Evolutionary conservation across 2,329 filamentous ascomycete species (phyloP).

Genomic region (Epichloe aotearoae): DNA sequence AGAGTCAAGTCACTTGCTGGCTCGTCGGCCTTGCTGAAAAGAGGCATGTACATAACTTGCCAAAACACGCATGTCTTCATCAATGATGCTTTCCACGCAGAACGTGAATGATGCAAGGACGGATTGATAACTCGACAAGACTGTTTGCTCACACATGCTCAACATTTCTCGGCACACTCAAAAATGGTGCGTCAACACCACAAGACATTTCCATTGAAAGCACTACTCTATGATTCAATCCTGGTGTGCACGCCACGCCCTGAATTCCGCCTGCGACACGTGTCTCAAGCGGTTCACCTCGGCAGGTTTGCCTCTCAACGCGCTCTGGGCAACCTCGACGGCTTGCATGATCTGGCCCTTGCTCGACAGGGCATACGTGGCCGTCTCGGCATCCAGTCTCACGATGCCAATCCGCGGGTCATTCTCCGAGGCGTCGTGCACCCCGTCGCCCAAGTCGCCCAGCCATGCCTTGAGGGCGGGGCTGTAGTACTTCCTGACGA

Average conservation of each 20-base stretch:
- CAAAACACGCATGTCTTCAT: no score
- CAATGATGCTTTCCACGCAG: no score
- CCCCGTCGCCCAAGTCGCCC: conserved; percentile 71
- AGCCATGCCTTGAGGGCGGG: conserved; percentile 69
- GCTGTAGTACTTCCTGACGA: conserved; percentile 64
- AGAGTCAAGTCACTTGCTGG: no score
- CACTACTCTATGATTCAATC: background rate
- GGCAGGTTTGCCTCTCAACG: conserved; percentile 58
- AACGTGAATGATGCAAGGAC: no score
- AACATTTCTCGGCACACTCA: background rate
- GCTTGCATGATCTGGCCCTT: conserved; percentile 51
- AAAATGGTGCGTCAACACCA: background rate
- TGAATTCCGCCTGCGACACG: conserved; percentile 51
- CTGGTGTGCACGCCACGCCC: conserved; percentile 34
- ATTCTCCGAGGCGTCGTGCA: conserved; percentile 66
- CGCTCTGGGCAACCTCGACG: conserved; percentile 62
- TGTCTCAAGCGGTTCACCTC: conserved; percentile 65
- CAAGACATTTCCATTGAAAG: background rate
- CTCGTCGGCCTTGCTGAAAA: no score
- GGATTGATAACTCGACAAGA: no score
- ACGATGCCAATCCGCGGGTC: conserved; percentile 78
- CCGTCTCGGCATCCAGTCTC: conserved; percentile 57
- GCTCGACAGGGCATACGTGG: conserved; percentile 54
- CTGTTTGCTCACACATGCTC: no score
- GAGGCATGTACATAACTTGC: no score